Evolutionary conservation across 495 filamentous ascomycete species (phyloP).

Genomic region (Podospora fimiseda): DNA sequence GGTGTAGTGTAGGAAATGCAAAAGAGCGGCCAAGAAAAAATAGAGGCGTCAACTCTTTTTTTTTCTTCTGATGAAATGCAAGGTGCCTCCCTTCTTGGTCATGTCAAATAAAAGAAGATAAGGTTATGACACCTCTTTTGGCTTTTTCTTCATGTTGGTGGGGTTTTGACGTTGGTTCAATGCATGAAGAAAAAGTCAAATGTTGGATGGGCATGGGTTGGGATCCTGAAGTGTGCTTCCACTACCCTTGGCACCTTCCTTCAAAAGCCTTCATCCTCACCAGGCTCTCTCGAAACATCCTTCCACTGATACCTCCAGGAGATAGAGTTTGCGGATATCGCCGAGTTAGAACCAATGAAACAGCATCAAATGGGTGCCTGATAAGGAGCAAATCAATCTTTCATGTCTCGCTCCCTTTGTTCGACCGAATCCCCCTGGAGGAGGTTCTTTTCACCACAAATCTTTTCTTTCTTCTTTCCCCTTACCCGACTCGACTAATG

Average conservation of each 20-base stretch:
- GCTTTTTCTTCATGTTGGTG: neutral
- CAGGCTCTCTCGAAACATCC: too few species aligned
- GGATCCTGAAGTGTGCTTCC: neutral
- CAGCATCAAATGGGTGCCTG: too few species aligned
- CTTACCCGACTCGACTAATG: too few species aligned
- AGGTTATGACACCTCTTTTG: slow-evolving; percentile 1
- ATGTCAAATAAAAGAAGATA: neutral
- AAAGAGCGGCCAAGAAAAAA: neutral
- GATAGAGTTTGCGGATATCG: too few species aligned
- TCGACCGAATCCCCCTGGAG: neutral
- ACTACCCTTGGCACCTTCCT: neutral
- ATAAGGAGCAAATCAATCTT: too few species aligned
- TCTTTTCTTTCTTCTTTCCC: neutral
- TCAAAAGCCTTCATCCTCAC: neutral
- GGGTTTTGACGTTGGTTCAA: neutral
- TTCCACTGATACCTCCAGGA: too few species aligned
- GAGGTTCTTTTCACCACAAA: neutral
- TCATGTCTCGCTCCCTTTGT: too few species aligned
- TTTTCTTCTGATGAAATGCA: too few species aligned
- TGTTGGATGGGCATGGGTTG: neutral
- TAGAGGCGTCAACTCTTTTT: neutral
- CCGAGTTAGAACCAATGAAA: too few species aligned
- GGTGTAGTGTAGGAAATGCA: neutral
- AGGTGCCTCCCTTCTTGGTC: neutral
- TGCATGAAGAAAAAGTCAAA: neutral